Evolutionary conservation across 2,329 filamentous ascomycete species (phyloP), one percentile per base, ranked within the genome.

Genomic region (Tolypocladium amazonense): DNA sequence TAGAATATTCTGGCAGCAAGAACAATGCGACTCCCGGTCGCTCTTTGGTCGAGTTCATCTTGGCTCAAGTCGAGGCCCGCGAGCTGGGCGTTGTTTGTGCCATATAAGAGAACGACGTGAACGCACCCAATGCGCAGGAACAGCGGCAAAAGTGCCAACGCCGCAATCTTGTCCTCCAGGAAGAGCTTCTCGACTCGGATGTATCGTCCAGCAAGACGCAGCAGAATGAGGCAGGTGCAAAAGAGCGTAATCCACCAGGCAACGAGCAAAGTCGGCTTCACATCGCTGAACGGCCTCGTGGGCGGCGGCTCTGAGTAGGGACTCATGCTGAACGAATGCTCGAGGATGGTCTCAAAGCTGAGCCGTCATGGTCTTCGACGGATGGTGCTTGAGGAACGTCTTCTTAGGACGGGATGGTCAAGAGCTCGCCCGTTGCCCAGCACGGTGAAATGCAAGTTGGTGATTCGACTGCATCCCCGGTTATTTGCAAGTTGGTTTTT

Each of bases 221-320:
- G 78, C 52, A 92, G 72, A 64, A 99, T 97, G 69, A 97, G 91
- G 63, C 87, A 83, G 45, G 91, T 80, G 63, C 91, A 89, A 72
- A 94, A 93, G 20, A 85, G 79, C 33, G 91, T 94, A 63, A 88
- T 91, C 92, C 93, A 97, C 92, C 93, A 97, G 73, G 90, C 95
- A 66, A 96, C 92, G 64, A 99, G 81, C 56, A 99, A 79, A 0
- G 92, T 96, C n/a, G 93, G 91, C 72, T 96, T 95, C 75, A 94
- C 88, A 56, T 79, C 70, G 60, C 75, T 71, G 68, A 78, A 77
- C 41, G 73, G 69, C 27, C 50, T 53, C 27, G 30, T 8, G 4
- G n/a, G 50, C 27, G 50, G 50, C 30, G 50, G 50, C 9, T 33
- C 18, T 25, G 50, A 53, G 50, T 53, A 53, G 18, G 35, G 11